Evolutionary conservation across 73 alveolate species (phyloP), one percentile per base, ranked within the genome.

Genomic region (Paramecium sonneborni): DNA sequence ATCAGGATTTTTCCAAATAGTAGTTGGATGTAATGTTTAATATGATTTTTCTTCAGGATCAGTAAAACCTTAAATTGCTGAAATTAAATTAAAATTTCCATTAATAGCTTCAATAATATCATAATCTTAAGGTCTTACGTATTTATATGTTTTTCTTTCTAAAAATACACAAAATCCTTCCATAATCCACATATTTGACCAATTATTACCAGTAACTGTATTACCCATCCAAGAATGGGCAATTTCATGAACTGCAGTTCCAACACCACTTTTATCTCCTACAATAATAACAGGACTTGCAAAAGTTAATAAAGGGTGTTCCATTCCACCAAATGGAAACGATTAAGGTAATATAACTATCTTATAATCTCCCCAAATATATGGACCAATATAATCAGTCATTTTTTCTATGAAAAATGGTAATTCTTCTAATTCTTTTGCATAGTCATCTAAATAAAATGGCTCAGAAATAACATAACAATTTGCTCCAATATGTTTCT

Each of bases 281-380:
- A 84, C 92, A 14, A 96, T 95, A 41, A 95, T 93, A 12, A 97
- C 48, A 20, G 99, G 99, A 35, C 97, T 86, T 20, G 95, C 99
- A 70, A 96, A 96, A 10, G 99, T 96, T 30, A 96, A 87, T 24
- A 95, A 97, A 0, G 99, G 99, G 72, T 96, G 95, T 82, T 96
- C 99, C 99, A 96, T 96, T 12, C 99, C 99, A n/a, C 99, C 99
- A 84, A 95, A 91, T 21, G 99, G 99, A 96, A 96, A 96, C 15
- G 97, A 85, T 34, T 96, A 97, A 14, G 99, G 99, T 52, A 91
- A 94, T 68, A 96, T 92, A 11, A 96, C 92, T n/a, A 96, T 88
- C 26, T 86, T 95, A 70, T 96, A 96, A 9, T 68, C 44, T 58
- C 97, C 98, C 99, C 99, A 96, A 30, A 41, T 85, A 52, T 96